A percentile compares a stretch with the other conserved stretches of the same genome.
Evolutionary conservation across 192 early-diverging fungal genomes (phyloP).

Genomic region (Backusella westeae): DNA sequence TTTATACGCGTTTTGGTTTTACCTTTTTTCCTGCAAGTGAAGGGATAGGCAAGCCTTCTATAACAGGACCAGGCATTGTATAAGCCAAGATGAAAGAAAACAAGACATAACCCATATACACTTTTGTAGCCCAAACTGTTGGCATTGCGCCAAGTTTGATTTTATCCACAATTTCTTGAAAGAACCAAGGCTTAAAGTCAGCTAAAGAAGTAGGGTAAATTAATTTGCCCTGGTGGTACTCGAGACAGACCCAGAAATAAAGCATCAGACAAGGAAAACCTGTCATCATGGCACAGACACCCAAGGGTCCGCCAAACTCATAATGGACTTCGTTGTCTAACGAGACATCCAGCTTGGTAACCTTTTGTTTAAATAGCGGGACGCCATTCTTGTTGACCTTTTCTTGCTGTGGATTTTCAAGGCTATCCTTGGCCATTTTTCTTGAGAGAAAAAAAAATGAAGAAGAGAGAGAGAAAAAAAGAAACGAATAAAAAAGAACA

Average conservation of each 20-base stretch:
- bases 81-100: slow-evolving; percentile 60
- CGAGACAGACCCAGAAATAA: slow-evolving; percentile 71
- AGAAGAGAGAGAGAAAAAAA: not conserved
- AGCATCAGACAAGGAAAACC: slow-evolving; percentile 73
- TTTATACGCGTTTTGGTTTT: not conserved
- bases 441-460: not conserved
- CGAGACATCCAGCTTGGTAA: slow-evolving; percentile 45
- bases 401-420: not conserved
- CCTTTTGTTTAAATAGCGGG: slow-evolving; percentile 24
- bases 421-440: not conserved
- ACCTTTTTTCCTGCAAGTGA: slow-evolving; percentile 48
- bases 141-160: slow-evolving; percentile 56
- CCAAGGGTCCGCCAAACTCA: slow-evolving; percentile 73
- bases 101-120: slow-evolving; percentile 59
- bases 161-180: slow-evolving; percentile 41
- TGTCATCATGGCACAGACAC: slow-evolving; percentile 68
- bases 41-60: slow-evolving; percentile 67
- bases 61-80: slow-evolving; percentile 61
- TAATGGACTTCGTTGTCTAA: slow-evolving; percentile 61
- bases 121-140: slow-evolving; percentile 45
- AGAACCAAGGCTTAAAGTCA: slow-evolving; percentile 37
- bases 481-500: not conserved
- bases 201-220: slow-evolving; percentile 30
- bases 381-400: slow-evolving; percentile 24
- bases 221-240: slow-evolving; percentile 62